Base-by-base conservation (phyloP, 495 filamentous ascomycete genomes). In the Penicillium coprophilum region DNA sequence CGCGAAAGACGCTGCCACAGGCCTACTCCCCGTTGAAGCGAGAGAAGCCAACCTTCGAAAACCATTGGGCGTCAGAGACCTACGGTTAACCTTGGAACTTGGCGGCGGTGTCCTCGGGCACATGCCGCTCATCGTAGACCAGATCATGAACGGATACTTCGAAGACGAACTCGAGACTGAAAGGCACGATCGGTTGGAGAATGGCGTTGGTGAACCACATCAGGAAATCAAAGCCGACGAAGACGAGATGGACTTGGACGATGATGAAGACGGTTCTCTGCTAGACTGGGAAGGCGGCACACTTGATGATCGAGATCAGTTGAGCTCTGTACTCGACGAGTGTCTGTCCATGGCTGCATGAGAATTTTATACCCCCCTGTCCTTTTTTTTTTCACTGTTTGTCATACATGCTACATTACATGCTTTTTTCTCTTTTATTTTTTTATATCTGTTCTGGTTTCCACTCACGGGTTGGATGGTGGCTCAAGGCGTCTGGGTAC, bases 211-310 rank as follows among this genome's bases (percentile, higher is more conserved):
- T 48, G 54, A 59, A 46, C 12, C 51, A 4, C 41, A 61, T 28
- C 72, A 81, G 21, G 72, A 57, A 72, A 80, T 68, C 74, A 77
- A 51, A 55, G 65, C 43, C 39, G 53, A 53, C 57, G 61, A 64
- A 6, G 85, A 87, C 36, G 72, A 74, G 11, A 86, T 87, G 83
- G 88, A 87, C 19, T 65, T 87, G 49, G 87, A 90, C 55, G 81
- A 80, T 27, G 79, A 79, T 6, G 81, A 86, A 19, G 55, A 61
- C 36, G 50, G 38, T 52, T 51, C 53, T 21, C 43, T 67, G n/a
- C 82, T 71, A 52, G 75, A 77, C 6, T 96, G 92, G 92, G 86
- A 90, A 59, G 92, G 91, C 6, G 85, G 82, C 24, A 80, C 79
- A 15, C 50, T 66, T 4, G 69, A 75, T 28, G 90, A 93, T 62